Conservation (phyloP, 495 filamentous ascomycete genomes). For the Aspergillus homomorphus region DNA sequence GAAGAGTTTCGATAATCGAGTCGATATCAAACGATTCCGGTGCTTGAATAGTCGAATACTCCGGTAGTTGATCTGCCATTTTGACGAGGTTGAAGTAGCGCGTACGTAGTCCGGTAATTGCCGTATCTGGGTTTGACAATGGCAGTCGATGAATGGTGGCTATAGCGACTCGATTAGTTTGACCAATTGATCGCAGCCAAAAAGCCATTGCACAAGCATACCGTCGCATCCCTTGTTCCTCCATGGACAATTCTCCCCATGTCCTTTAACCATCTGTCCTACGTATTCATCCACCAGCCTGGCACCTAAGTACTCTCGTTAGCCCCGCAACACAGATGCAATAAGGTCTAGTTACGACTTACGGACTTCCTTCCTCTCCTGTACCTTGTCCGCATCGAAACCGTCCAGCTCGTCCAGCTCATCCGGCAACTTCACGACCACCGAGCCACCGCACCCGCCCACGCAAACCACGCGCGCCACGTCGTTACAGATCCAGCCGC, state of each 20-base stretch:
- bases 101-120: conserved; percentile 53
- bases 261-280: conserved; percentile 67
- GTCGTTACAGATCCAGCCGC: conserved; percentile 84
- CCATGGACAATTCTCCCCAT: conserved; percentile 86
- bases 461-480: conserved; percentile 79
- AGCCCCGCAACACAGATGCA: conserved; percentile 11
- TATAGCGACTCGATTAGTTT: conserved; percentile 21
- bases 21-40: conserved; percentile 44
- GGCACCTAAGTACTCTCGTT: conserved; percentile 22
- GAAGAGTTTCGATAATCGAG: conserved; percentile 30
- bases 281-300: conserved; percentile 75
- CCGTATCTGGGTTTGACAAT: conserved; percentile 54
- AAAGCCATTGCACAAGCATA: conserved; percentile 31
- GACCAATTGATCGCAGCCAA: conserved; percentile 17
- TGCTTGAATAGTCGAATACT: conserved; percentile 45
- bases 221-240: conserved; percentile 78
- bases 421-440: conserved; percentile 75
- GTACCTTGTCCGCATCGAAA: conserved; percentile 53
- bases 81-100: conserved; percentile 56
- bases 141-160: conserved; percentile 55
- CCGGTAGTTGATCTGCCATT: conserved; percentile 49
- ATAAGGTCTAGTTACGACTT: conserved; percentile 19
- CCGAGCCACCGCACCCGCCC: conserved; percentile 73
- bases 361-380: conserved; percentile 62
- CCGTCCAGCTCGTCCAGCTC: conserved; percentile 50